Conservation (phyloP, 2,329 filamentous ascomycete species). For the Sphaceloma murrayae region DNA sequence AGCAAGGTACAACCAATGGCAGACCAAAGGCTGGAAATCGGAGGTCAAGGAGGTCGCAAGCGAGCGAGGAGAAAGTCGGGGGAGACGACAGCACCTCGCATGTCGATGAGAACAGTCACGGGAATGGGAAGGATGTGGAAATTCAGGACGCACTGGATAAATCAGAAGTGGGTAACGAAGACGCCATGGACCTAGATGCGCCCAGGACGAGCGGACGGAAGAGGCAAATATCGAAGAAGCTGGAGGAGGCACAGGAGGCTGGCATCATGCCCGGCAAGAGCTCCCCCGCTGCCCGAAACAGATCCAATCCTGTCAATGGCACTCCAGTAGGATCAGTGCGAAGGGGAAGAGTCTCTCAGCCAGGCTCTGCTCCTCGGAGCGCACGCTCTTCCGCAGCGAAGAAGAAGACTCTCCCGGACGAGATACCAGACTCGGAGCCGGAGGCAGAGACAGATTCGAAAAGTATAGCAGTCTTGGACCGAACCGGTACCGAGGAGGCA, state of each 20-base stretch:
- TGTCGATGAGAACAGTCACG: neutral
- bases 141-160: conserved; percentile 1
- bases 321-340: neutral
- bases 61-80: neutral
- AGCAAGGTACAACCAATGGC: too few species aligned
- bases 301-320: neutral
- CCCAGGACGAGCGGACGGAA: conserved; percentile 14
- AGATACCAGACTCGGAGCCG: conserved; percentile 15
- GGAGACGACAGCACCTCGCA: too few species aligned
- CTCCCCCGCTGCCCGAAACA: neutral
- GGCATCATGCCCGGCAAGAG: neutral
- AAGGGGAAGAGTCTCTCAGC: neutral
- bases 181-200: conserved; percentile 4
- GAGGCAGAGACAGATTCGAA: neutral
- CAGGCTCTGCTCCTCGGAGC: neutral
- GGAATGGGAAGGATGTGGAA: neutral
- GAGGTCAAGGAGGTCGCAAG: neutral
- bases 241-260: conserved; percentile 11
- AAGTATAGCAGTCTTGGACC: too few species aligned
- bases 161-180: neutral
- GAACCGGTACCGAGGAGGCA: too few species aligned
- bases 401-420: neutral
- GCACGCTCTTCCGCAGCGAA: neutral
- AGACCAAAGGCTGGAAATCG: neutral
- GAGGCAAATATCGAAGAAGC: conserved; percentile 14